Conservation (phyloP, 2,329 filamentous ascomycete species). For the Triangularia setosa region DNA sequence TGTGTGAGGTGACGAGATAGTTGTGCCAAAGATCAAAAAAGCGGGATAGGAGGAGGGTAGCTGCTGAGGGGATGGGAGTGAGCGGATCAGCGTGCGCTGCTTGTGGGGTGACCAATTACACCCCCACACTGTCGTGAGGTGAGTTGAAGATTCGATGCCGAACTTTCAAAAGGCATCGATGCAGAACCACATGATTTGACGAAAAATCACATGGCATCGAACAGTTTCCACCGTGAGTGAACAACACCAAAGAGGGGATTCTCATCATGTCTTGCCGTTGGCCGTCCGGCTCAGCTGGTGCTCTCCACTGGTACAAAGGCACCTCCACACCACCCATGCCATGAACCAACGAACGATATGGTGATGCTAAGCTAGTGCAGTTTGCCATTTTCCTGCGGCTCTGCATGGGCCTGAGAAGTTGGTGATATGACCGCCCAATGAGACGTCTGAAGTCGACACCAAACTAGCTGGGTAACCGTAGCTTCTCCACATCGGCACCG, state of each 20-base stretch:
- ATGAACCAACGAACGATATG: not conserved
- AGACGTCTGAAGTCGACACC: not conserved
- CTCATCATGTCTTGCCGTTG: not conserved
- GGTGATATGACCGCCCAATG: not conserved
- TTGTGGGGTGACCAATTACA: not conserved
- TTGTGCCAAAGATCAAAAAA: not conserved
- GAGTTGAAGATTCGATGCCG: not conserved
- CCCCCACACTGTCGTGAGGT: not conserved
- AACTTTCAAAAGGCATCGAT: not conserved
- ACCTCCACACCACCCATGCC: not conserved
- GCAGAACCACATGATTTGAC: not conserved
- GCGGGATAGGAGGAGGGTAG: not conserved
- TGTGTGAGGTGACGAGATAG: not conserved
- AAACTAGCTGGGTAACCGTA: not conserved
- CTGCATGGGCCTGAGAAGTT: not conserved
- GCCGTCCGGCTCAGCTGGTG: too few relatives aligned
- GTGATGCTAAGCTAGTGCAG: not conserved
- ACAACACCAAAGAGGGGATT: not conserved
- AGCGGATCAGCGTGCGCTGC: not conserved
- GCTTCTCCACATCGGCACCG: constrained; percentile 1
- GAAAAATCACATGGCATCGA: not conserved
- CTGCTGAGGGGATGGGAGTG: not conserved
- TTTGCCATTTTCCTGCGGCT: not conserved
- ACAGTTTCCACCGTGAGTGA: not conserved
- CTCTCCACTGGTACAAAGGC: too few relatives aligned